Base-by-base conservation (phyloP, 2,329 filamentous ascomycete genomes). In the Penicillium sp. region DNA sequence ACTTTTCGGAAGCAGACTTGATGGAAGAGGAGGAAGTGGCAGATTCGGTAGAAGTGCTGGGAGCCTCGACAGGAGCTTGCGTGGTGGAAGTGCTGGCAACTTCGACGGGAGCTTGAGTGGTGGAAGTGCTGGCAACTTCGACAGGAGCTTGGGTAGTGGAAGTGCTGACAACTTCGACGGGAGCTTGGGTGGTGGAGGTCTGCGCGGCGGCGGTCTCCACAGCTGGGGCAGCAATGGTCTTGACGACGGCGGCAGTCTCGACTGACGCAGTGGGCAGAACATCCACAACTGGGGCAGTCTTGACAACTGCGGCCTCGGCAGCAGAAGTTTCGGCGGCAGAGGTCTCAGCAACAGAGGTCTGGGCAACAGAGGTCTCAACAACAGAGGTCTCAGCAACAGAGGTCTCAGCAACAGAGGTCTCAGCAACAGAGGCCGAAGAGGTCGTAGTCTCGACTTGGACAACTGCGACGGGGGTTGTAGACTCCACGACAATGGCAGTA, bases 11-110 rank as follows among this genome's bases (percentile, higher is more conserved):
- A 25, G 47, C 15, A 15, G 31, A n/a, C 9, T 19, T 62, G 43
- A 38, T 60, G 49, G 60, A 56, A 15, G 61, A 57, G 23, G 57
- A 55, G 19, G 59, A 43, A 3, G 60, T 35, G 21, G 60, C 48
- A 21, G 63, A 50, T 50, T 35, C 33, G 12, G 54, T 51, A 17
- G 51, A 53, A 6, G 57, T 55, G 47, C 48, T 65, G 8, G 35
- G 47, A 10, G 36, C 39, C n/a, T 51, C 36, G 6, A 41, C 36
- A 8, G 36, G 6, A 29, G 48, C 36, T 6, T 36, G 8, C 1
- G 4, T 49, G 25, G 53, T 50, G 17, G 50, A 54, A 6, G 57
- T 55, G 47, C 47, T 65, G 7, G 38, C 49, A 6, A 25, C 38
- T 9, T 49, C 35, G 7, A 38, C 47, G 9, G 35, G 4, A 19